phyloP scores from a whole-genome alignment of 2,329 filamentous ascomycete genomes.

The Rugonectria rugulosa region DNA sequence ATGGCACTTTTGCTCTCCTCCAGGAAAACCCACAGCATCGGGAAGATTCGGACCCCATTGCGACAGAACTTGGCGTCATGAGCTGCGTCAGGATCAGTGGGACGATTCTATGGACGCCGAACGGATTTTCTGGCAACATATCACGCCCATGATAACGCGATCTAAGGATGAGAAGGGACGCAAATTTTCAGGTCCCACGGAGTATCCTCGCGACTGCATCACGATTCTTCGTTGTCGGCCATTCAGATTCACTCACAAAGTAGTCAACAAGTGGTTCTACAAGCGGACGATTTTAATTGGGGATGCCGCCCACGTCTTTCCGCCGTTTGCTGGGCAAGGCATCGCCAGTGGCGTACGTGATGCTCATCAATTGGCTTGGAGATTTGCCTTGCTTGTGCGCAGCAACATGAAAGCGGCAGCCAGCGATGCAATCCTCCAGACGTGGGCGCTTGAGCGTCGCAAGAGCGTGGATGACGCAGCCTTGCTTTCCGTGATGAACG shows the following conservation, averaged over 20 bases:
- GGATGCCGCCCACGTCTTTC: conserved; percentile 60
- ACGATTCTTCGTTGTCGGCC: background rate
- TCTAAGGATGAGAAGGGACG: background rate
- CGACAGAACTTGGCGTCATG: background rate
- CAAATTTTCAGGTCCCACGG: background rate
- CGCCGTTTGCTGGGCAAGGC: conserved; percentile 52
- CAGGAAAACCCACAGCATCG: too few relatives aligned
- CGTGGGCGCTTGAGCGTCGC: conserved; percentile 6
- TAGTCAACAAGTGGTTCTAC: conserved; percentile 55
- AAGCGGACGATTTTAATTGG: conserved; percentile 52
- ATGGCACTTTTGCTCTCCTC: background rate
- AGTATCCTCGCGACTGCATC: background rate
- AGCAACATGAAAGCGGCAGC: too few relatives aligned
- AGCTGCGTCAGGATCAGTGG: background rate
- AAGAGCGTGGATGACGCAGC: conserved; percentile 7
- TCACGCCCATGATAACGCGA: too few relatives aligned
- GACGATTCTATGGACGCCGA: too few relatives aligned
- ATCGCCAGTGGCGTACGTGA: conserved; percentile 46
- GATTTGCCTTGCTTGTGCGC: background rate
- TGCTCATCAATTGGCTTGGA: conserved; percentile 37
- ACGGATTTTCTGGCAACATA: too few relatives aligned
- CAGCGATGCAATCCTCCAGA: background rate
- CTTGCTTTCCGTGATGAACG: background rate
- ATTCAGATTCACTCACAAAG: conserved; percentile 50
- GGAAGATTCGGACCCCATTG: background rate